Base-by-base conservation (phyloP, 176 grass and related monocot species). In the Cenchrus americanus region DNA sequence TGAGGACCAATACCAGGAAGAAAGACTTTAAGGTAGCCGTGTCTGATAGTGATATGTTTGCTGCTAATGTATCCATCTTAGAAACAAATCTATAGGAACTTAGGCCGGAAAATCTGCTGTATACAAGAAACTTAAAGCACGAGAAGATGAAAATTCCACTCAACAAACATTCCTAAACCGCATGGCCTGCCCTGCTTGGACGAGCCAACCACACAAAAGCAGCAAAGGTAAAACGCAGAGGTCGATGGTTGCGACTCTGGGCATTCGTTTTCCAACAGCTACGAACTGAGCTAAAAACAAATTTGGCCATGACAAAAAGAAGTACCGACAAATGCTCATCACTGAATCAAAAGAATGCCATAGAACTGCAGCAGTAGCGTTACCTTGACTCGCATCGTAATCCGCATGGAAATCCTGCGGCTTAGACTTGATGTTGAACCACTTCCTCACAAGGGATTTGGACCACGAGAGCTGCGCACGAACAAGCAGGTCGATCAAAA, bases 401-500 rank as follows among this genome's bases (percentile, higher is more conserved):
- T 99, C 93, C 17, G 91, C 91, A 72, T 94, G 87, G 66, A 96
- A 96, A 27, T 99, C 97, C 15, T 96, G 85, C n/a, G 89, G 77
- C 80, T 96, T 96, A 24, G 46, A 86, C 86, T 89, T 96, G 84
- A 99, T 87, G 76, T 99, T 96, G 88, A 99, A 87, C 97, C 91
- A 96, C 87, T 99, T 99, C 87, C 89, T 88, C 40, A 96, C 93
- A 47, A 97, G 81, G 18, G 93, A 93, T 86, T 89, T 99, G 37
- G 97, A 99, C 96, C 96, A 96, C 10, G 96, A 99, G 27, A 95
- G 86, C 93, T 99, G 84, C 83, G 46, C 8, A 8, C 42, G 69
- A 69, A 85, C 54, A 80, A 73, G 49, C 43, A 85, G 82, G 42
- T 69, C 75, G 43, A 73, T 78, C 37, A 77, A 43, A 50, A 71